phyloP scores from a whole-genome alignment of 345 rosid species.

The Pseudoturritis turrita region DNA sequence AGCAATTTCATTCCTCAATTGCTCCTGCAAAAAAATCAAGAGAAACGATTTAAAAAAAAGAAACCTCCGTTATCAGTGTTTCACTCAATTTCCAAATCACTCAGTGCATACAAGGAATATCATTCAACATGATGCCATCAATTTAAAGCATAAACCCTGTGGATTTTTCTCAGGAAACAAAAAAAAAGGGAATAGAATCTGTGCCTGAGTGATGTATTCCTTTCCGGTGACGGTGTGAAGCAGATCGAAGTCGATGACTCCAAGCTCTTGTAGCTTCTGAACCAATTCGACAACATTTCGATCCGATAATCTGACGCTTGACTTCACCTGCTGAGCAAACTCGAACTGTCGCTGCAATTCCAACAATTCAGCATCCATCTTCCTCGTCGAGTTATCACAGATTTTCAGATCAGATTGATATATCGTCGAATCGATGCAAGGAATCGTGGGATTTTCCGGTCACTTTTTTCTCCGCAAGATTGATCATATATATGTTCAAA shows the following conservation, averaged over 20 bases:
- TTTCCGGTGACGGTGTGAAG: slow-evolving; percentile 96
- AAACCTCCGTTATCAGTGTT: too few species aligned
- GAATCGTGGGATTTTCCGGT: slow-evolving; percentile 6
- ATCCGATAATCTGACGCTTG: slow-evolving; percentile 81
- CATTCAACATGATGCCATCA: background rate
- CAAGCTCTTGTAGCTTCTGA: slow-evolving; percentile 91
- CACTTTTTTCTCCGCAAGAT: slow-evolving; percentile 4
- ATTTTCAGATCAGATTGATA: background rate
- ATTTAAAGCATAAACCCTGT: background rate
- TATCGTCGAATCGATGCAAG: background rate
- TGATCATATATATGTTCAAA: background rate
- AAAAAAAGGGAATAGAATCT: background rate
- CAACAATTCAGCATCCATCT: slow-evolving; percentile 85
- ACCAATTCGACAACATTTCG: slow-evolving; percentile 96
- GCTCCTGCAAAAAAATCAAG: slow-evolving; percentile 49
- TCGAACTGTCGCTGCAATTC: slow-evolving; percentile 90
- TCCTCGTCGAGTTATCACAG: background rate
- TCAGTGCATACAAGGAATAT: background rate
- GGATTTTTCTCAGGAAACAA: background rate
- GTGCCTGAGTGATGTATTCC: slow-evolving; percentile 88
- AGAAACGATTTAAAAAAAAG: too few species aligned
- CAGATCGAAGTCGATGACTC: slow-evolving; percentile 90
- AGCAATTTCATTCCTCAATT: slow-evolving; percentile 69
- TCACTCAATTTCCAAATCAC: background rate
- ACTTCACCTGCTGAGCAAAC: slow-evolving; percentile 90